Evolutionary conservation across 495 filamentous ascomycete species (phyloP).

Genomic region (Cercophora samala): DNA sequence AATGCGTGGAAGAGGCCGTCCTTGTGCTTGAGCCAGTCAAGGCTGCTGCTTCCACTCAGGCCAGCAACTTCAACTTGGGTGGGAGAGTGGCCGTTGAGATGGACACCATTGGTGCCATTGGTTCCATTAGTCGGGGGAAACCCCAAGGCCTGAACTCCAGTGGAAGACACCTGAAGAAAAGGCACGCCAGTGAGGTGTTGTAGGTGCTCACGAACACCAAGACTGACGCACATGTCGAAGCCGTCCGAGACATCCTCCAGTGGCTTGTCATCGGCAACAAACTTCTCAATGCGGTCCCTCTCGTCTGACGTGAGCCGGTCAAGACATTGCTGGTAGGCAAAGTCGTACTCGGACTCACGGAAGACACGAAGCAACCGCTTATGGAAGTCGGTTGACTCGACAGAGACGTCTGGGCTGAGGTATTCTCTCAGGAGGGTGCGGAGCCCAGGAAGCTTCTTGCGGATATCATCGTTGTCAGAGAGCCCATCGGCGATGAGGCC

Average conservation of each 20-base stretch:
- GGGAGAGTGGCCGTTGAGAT: neutral
- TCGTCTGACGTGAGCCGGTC: neutral
- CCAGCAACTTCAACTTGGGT: neutral
- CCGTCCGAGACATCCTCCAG: slow-evolving; percentile 3
- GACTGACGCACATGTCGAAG: slow-evolving; percentile 12
- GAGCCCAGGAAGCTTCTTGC: neutral
- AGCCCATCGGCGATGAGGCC: neutral
- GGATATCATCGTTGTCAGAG: neutral
- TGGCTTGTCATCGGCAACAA: neutral
- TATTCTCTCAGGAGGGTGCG: neutral
- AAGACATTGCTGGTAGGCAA: slow-evolving; percentile 11
- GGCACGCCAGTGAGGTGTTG: neutral
- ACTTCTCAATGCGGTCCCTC: neutral
- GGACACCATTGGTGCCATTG: neutral
- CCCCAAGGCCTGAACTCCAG: neutral
- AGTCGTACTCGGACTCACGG: slow-evolving; percentile 11
- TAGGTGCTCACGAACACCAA: slow-evolving; percentile 16
- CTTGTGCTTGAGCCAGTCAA: neutral
- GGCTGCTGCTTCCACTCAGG: neutral
- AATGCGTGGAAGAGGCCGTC: neutral
- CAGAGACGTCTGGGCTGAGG: neutral
- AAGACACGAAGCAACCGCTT: slow-evolving; percentile 15
- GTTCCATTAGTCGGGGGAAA: neutral
- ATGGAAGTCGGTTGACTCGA: slow-evolving; percentile 2
- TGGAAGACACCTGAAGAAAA: neutral